phyloP scores from a whole-genome alignment of 345 rosid species.

The Eucalyptus regnans region DNA sequence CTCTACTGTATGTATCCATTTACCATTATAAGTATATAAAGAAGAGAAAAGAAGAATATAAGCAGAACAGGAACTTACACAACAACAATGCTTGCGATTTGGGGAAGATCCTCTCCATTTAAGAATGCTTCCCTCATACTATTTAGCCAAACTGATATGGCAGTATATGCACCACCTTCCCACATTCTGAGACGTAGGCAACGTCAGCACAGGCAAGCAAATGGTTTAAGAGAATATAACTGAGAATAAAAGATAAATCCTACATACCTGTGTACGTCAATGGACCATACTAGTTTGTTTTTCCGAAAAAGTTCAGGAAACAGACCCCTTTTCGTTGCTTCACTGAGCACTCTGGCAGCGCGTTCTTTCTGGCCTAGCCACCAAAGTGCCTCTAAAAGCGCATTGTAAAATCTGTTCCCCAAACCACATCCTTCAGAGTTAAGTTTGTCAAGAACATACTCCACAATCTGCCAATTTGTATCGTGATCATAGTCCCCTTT shows the following conservation, averaged over 20 bases:
- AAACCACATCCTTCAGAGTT: slow-evolving; percentile 82
- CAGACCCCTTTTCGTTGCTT: slow-evolving; percentile 74
- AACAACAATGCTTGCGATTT: slow-evolving; percentile 64
- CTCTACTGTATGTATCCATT: neutral
- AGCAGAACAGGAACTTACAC: slow-evolving; percentile 44
- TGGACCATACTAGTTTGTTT: slow-evolving; percentile 80
- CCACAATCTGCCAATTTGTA: slow-evolving; percentile 93
- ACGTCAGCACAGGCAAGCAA: neutral
- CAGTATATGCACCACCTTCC: slow-evolving; percentile 74
- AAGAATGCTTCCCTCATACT: slow-evolving; percentile 36
- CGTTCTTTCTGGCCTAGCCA: slow-evolving; percentile 89
- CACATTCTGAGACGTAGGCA: slow-evolving; percentile 55
- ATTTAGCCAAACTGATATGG: slow-evolving; percentile 78
- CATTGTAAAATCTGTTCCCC: slow-evolving; percentile 85
- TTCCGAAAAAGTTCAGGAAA: slow-evolving; percentile 84
- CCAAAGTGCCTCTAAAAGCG: slow-evolving; percentile 93
- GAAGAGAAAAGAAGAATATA: neutral
- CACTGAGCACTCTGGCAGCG: slow-evolving; percentile 72
- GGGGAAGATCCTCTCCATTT: slow-evolving; percentile 69
- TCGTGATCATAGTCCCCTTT: slow-evolving; percentile 84
- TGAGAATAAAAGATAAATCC: neutral
- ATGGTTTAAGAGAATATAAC: neutral
- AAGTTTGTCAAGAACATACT: slow-evolving; percentile 78
- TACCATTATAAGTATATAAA: neutral
- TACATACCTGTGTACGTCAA: slow-evolving; percentile 79